These are phyloP conservation scores for Globisporangium lucens DNA, from an alignment of 352 stramenopile genomes.

Conservation along the genomic window DNA sequence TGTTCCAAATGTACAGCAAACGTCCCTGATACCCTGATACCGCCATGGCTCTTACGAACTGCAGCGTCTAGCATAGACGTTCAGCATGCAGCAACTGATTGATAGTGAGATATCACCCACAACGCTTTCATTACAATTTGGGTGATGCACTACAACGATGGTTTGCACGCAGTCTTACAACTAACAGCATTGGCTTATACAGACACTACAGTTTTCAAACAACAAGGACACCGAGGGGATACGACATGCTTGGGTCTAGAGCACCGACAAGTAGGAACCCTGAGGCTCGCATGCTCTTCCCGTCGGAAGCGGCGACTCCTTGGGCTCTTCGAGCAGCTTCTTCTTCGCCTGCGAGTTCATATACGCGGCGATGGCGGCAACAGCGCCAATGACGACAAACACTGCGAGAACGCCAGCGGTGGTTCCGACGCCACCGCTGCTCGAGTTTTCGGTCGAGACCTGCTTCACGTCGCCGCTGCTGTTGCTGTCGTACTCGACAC, in stretches of 20 bases:
- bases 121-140: too few relatives aligned
- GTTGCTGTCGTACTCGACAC: background rate
- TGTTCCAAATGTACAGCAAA: too few relatives aligned
- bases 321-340: constrained; percentile 11
- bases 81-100: too few relatives aligned
- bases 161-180: too few relatives aligned
- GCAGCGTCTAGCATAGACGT: too few relatives aligned
- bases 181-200: too few relatives aligned
- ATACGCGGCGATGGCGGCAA: constrained; percentile 16
- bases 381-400: constrained; percentile 14
- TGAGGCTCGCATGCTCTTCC: background rate
- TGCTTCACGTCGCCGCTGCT: constrained; percentile 10
- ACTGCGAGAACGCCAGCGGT: constrained; percentile 14
- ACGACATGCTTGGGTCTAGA: background rate
- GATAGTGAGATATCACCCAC: too few relatives aligned
- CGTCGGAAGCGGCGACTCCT: constrained; percentile 10
- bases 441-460: constrained; percentile 7
- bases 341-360: constrained; percentile 17
- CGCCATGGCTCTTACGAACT: too few relatives aligned
- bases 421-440: constrained; percentile 8
- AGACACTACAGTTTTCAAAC: too few relatives aligned
- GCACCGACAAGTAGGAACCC: constrained; percentile 4
- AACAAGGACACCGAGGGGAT: too few relatives aligned
- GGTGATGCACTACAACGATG: too few relatives aligned
- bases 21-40: too few relatives aligned